Percentiles rank a stretch among this genome's conserved stretches.
Evolutionary conservation across 1,284 basidiomycete species (phyloP).

Genomic region (Schizophyllum commune): DNA sequence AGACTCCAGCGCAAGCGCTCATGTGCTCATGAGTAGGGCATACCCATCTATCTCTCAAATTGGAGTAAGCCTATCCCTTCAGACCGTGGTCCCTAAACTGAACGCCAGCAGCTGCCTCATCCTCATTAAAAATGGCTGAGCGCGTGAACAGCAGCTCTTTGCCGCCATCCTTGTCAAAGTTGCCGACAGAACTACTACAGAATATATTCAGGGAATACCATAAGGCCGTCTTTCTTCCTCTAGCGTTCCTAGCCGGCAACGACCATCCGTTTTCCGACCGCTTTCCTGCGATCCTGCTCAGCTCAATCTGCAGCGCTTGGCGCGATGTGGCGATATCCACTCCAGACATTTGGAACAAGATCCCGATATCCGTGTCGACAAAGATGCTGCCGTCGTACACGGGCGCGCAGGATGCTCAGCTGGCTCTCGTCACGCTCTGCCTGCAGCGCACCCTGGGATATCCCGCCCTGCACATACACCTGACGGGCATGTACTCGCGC

Average conservation of each 20-base stretch:
- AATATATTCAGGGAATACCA: background rate
- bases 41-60: too few species aligned
- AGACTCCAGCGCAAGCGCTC: too few species aligned
- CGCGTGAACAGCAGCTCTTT: too few species aligned
- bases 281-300: background rate
- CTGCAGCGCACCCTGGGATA: background rate
- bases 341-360: background rate
- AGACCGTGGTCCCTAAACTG: too few species aligned
- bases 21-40: too few species aligned
- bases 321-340: slow-evolving; percentile 1
- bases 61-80: too few species aligned
- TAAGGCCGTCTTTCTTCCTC: background rate
- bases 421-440: background rate
- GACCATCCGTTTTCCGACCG: background rate
- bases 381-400: background rate
- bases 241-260: background rate
- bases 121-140: too few species aligned
- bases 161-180: too few species aligned
- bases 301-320: slow-evolving; percentile 1
- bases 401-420: background rate
- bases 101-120: too few species aligned
- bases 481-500: background rate
- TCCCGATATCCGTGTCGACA: background rate
- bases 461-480: background rate
- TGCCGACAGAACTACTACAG: background rate